Conservation (phyloP, 495 filamentous ascomycete genomes). For the Elasticomyces elasticus region DNA sequence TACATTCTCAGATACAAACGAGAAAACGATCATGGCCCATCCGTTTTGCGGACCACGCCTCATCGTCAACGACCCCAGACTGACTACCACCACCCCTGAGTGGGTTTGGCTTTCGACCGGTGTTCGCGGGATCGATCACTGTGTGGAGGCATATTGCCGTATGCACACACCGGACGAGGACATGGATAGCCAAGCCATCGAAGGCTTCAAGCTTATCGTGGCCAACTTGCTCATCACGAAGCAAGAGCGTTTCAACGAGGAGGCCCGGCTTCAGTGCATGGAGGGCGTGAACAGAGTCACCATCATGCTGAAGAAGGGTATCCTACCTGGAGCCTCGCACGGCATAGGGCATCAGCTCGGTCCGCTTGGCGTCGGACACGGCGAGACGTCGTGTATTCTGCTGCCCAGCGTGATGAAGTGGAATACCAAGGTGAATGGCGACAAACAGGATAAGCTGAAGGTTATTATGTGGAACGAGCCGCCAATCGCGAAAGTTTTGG, state of each 20-base stretch:
- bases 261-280: constrained; percentile 43
- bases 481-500: constrained; percentile 37
- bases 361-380: constrained; percentile 54
- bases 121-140: constrained; percentile 55
- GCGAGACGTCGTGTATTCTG: constrained; percentile 57
- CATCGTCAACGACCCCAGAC: constrained; percentile 49
- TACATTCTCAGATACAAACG: constrained; percentile 43
- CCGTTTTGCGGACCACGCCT: constrained; percentile 41
- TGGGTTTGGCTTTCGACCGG: constrained; percentile 54
- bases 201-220: constrained; percentile 41
- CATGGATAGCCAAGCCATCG: constrained; percentile 35
- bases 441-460: constrained; percentile 39
- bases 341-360: constrained; percentile 61
- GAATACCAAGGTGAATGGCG: constrained; percentile 44
- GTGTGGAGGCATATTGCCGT: constrained; percentile 49
- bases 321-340: constrained; percentile 50
- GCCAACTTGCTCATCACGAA: constrained; percentile 44
- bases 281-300: constrained; percentile 48
- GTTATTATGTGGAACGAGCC: constrained; percentile 41
- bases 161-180: constrained; percentile 28
- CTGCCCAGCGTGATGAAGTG: constrained; percentile 52
- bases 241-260: constrained; percentile 34
- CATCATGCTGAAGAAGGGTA: constrained; percentile 32
- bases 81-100: constrained; percentile 46
- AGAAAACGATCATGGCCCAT: constrained; percentile 45